Evolutionary conservation across 768 basidiomycete genomes (phyloP), one percentile per base, ranked within the genome.

Genomic region (Flagelloscypha sp.): DNA sequence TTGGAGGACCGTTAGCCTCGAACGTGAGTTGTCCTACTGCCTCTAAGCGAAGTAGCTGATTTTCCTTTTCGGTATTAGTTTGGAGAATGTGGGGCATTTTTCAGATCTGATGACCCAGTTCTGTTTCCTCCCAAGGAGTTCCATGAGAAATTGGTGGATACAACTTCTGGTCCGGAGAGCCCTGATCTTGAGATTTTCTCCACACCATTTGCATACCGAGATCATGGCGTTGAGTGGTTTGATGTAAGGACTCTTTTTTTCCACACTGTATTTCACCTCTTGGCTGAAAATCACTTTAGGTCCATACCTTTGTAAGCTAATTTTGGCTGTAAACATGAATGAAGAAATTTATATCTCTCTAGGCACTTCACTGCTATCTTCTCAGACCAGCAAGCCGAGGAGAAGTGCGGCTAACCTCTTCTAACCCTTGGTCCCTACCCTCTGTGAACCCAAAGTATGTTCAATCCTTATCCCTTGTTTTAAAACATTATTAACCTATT

Each of bases 1-100:
- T 62, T 2, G 66, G 55, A 3, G 80, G 80, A 0, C 65, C 71
- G 3, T 38, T 83, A 19, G 51, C 74, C 1, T 62, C 57, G 5
- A 81, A 79, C 38, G 80, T 81, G 33, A 38, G 63, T 37, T 24
- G 18, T 6, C 11, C n/a, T n/a, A n/a, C n/a, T n/a, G n/a, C n/a
- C n/a, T n/a, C n/a, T n/a, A 5, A 24, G 20, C 24, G 19, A 17
- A 6, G 30, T 19, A n/a, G 27, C 37, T 6, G 36, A 15, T 23
- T 11, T n/a, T n/a, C n/a, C n/a, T 8, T 35, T 18, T 11, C n/a
- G n/a, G n/a, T n/a, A n/a, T n/a, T 33, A 65, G 63, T 27, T 59
- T 19, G 57, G 38, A 4, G 75, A 76, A 49, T 57, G 67, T 10
- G 57, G 50, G 9, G 63, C 54, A 2, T 64, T 65, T 43, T 40